Percentiles rank a stretch among this genome's conserved stretches.
phyloP scores from a whole-genome alignment of 345 rosid species.

The Bruguiera gymnorhiza region DNA sequence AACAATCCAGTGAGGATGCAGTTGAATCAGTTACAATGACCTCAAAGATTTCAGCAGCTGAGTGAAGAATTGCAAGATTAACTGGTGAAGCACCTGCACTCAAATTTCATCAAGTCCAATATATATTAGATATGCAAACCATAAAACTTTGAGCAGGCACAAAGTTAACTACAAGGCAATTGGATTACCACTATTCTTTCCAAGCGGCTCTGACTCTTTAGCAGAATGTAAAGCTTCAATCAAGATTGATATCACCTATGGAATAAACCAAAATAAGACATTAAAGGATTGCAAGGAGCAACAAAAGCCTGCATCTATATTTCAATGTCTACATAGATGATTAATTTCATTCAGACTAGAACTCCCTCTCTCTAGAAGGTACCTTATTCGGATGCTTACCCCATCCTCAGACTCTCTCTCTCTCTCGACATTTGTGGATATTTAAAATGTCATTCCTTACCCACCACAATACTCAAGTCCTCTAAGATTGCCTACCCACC shows the following conservation, averaged over 20 bases:
- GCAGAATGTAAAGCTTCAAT: conserved; percentile 84
- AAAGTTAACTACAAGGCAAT: conserved; percentile 17
- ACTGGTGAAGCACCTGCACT: conserved; percentile 79
- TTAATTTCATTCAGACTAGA: too few species aligned
- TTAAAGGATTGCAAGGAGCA: neutral
- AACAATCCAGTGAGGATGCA: conserved; percentile 77
- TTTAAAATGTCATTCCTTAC: too few species aligned
- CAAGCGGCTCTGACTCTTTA: conserved; percentile 67
- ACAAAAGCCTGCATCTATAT: neutral
- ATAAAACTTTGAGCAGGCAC: conserved; percentile 9
- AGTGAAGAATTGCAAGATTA: conserved; percentile 91
- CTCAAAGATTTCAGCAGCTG: conserved; percentile 96
- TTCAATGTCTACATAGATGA: too few species aligned
- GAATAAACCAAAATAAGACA: conserved; percentile 1
- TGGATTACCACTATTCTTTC: conserved; percentile 55
- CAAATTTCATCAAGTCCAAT: conserved; percentile 25
- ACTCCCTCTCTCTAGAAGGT: too few species aligned
- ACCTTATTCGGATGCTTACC: too few species aligned
- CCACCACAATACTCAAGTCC: too few species aligned
- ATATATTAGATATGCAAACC: conserved; percentile 16
- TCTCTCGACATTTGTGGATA: too few species aligned
- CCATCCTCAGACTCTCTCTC: too few species aligned
- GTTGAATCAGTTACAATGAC: conserved; percentile 83
- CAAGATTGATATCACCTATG: conserved; percentile 66
- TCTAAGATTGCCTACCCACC: too few species aligned